Evolutionary conservation across 1,139 yeast species (phyloP).

Genomic region (Suhomyces guaymorum): DNA sequence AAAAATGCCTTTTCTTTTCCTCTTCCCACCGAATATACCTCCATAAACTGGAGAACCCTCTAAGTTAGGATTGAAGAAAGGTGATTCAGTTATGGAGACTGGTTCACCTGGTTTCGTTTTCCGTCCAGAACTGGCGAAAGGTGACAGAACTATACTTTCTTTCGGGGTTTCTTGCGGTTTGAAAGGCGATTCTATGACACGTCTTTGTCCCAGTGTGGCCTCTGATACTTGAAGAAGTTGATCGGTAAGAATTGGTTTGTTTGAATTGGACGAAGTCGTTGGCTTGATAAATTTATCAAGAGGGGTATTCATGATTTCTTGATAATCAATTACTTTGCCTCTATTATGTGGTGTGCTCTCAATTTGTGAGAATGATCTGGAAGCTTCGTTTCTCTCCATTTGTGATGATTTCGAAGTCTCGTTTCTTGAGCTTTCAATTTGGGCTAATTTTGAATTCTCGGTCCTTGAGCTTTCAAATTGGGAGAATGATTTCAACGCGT

Average conservation of each 20-base stretch:
- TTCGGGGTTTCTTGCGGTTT: slow-evolving; percentile 7
- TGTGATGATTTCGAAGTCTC: no score
- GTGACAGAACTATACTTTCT: slow-evolving; percentile 21
- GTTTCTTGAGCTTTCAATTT: no score
- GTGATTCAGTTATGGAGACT: slow-evolving; percentile 31
- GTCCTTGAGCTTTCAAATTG: neutral
- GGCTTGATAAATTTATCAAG: slow-evolving; percentile 10
- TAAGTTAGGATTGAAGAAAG: slow-evolving; percentile 29
- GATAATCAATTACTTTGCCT: slow-evolving; percentile 6
- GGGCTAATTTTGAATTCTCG: no score
- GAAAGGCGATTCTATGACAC: slow-evolving; percentile 3
- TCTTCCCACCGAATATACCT: slow-evolving; percentile 7
- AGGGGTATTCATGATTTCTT: slow-evolving; percentile 12
- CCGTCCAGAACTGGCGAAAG: slow-evolving; percentile 14
- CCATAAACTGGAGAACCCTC: slow-evolving; percentile 24
- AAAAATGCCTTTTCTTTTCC: slow-evolving; percentile 1
- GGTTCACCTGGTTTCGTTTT: slow-evolving; percentile 40
- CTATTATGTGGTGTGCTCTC: slow-evolving; percentile 10
- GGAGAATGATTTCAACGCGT: no score
- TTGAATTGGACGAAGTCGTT: neutral
- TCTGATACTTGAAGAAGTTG: slow-evolving; percentile 5
- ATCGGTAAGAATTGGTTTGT: slow-evolving; percentile 3
- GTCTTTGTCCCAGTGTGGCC: slow-evolving; percentile 1
- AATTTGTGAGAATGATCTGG: slow-evolving; percentile 4
- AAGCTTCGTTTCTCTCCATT: no score